Conservation (phyloP, 257 asterid species). For the Primulina eburnea region DNA sequence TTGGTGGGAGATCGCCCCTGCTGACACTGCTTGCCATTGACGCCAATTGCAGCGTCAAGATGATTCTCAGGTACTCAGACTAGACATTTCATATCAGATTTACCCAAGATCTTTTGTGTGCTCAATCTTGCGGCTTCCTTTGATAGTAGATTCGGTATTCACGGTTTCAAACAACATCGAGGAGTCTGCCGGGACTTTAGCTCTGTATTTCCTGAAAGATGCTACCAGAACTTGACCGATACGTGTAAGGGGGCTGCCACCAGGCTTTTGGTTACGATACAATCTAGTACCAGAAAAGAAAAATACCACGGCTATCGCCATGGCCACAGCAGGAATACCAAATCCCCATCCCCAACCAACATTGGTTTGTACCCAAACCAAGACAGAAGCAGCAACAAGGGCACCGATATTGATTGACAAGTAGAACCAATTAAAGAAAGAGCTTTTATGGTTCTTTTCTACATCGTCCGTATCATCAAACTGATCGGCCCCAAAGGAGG, state of each 20-base stretch:
- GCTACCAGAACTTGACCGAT: constrained; percentile 58
- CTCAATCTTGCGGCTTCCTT: constrained; percentile 62
- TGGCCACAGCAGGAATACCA: constrained; percentile 68
- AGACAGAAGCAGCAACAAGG: constrained; percentile 49
- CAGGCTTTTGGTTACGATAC: constrained; percentile 58
- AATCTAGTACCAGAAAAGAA: constrained; percentile 58
- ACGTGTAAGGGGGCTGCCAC: constrained; percentile 66
- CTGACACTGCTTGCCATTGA: too few species aligned
- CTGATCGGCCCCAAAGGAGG: constrained; percentile 67
- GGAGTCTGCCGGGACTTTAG: constrained; percentile 35
- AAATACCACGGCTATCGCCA: constrained; percentile 57
- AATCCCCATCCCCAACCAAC: constrained; percentile 79
- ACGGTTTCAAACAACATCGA: constrained; percentile 39
- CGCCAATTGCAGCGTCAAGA: too few species aligned
- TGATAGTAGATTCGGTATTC: constrained; percentile 41
- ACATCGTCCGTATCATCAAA: constrained; percentile 52
- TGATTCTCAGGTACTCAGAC: not conserved
- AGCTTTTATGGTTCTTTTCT: constrained; percentile 52
- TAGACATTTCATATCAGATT: not conserved
- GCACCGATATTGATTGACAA: constrained; percentile 72
- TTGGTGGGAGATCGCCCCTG: not conserved
- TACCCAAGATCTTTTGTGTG: constrained; percentile 47
- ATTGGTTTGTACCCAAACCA: constrained; percentile 62
- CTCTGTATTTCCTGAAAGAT: constrained; percentile 37
- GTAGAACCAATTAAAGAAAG: constrained; percentile 69